phyloP scores from a whole-genome alignment of 805 yeast species.

The Candida verbasci region DNA sequence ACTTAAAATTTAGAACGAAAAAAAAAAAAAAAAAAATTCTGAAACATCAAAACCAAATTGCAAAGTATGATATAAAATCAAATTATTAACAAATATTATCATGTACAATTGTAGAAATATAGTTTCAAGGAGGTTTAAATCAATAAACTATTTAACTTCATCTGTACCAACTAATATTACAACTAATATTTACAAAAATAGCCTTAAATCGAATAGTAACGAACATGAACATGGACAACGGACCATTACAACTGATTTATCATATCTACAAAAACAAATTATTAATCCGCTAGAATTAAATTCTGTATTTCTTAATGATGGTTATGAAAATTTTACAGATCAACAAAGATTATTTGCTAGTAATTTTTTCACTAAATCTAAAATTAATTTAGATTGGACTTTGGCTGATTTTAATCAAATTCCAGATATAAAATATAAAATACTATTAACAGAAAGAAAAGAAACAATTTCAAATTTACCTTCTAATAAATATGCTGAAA shows the following conservation, averaged over 20 bases:
- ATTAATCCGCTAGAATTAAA: constrained; percentile 22
- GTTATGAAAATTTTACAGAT: constrained; percentile 11
- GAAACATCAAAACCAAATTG: too few species aligned
- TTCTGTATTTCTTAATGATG: constrained; percentile 14
- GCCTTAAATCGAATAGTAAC: neutral
- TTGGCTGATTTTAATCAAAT: constrained; percentile 47
- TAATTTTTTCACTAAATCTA: constrained; percentile 40
- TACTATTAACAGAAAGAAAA: constrained; percentile 12
- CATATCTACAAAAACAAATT: constrained; percentile 6
- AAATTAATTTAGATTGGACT: constrained; percentile 57
- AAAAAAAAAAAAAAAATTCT: too few species aligned
- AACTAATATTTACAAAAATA: neutral
- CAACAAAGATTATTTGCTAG: constrained; percentile 20
- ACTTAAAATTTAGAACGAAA: too few species aligned
- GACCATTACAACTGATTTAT: neutral
- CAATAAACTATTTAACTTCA: constrained; percentile 5
- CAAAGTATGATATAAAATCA: too few species aligned
- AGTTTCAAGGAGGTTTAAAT: constrained; percentile 1
- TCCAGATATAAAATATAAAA: constrained; percentile 48
- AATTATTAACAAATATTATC: too few species aligned
- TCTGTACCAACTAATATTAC: neutral
- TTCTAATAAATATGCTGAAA: constrained; percentile 18
- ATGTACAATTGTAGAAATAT: too few species aligned
- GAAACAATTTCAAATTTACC: constrained; percentile 16
- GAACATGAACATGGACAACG: too few species aligned